Evolutionary conservation across 495 filamentous ascomycete species (phyloP), one percentile per base, ranked within the genome.

Genomic region (Talaromyces borbonicus): DNA sequence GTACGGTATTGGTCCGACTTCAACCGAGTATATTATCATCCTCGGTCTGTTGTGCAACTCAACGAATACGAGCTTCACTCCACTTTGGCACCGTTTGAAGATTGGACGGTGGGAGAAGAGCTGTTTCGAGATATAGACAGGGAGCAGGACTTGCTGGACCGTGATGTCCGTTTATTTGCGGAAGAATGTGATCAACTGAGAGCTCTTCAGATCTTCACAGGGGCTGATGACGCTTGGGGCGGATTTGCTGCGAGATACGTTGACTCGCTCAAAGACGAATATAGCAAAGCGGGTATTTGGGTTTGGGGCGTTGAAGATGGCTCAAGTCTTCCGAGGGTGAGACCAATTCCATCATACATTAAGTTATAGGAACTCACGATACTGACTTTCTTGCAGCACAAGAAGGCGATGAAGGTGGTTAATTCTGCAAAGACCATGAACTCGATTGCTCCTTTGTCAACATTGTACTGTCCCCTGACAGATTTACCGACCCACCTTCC

Each of bases 1-100:
- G 84, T 97, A 15, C 81, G 86, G 24, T 97, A 87, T 67, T 98
- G 93, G 90, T 94, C 88, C 11, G 92, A 98, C 63, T 97, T 85
- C 63, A 89, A 84, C 51, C 78, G 87, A 22, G 72, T 94, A 11
- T 97, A 81, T 64, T 97, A 87, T 59, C 90, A 99, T 58, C 92
- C 92, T 2, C 80, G 80, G 30, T 95, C 89, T 4, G 76, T 94
- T 29, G 72, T 95, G 6, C 90, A 90, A 56, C 65, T 95, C n/a
- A 83, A 83, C 54, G 87, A 95, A 51, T 92, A 85, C 58, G 86
- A 90, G 54, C 63, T 94, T 23, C 77, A 80, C 56, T 87, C 85
- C 1, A 69, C 69, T 8, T 62, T 87, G 9, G 80, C 81, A 74
- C 85, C 90, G 0, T 94, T 95, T 49, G 89, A 95, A 58, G 76